A percentile compares a stretch with the other conserved stretches of the same genome.
phyloP scores from a whole-genome alignment of 306 rosid genomes.

The Dryas octopetala region DNA sequence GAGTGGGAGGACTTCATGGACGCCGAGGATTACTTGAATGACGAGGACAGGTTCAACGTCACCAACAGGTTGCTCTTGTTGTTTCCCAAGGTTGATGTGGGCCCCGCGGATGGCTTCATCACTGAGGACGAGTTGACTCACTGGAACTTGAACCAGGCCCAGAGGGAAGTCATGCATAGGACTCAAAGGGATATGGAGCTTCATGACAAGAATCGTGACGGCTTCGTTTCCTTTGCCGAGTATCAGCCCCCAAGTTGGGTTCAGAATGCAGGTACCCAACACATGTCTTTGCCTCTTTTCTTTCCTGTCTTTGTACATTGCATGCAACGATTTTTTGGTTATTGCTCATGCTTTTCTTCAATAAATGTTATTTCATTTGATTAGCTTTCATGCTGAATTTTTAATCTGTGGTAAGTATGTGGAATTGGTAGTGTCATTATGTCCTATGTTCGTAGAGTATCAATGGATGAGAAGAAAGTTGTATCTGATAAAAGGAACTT shows the following conservation, averaged over 20 bases:
- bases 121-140: constrained; percentile 65
- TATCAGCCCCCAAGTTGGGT: constrained; percentile 90
- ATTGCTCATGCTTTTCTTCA: background rate
- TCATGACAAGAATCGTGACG: constrained; percentile 83
- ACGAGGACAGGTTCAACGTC: constrained; percentile 83
- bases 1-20: constrained; percentile 92
- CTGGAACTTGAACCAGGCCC: constrained; percentile 77
- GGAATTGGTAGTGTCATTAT: background rate
- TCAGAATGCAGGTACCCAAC: constrained; percentile 53
- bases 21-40: constrained; percentile 83
- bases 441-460: background rate
- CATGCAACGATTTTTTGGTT: background rate
- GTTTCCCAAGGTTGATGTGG: constrained; percentile 76
- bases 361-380: background rate
- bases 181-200: constrained; percentile 79
- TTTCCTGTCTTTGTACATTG: background rate
- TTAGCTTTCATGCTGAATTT: background rate
- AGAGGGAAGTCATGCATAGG: constrained; percentile 68
- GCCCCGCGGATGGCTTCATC: constrained; percentile 63
- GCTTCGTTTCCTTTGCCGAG: constrained; percentile 74
- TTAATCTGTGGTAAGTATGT: background rate
- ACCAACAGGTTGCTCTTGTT: constrained; percentile 56
- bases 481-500: background rate
- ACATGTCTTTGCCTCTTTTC: background rate
- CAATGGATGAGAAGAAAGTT: background rate